Evolutionary conservation across 2,329 filamentous ascomycete genomes (phyloP), one percentile per base, ranked within the genome.

Genomic region (Xylariaceae sp.): DNA sequence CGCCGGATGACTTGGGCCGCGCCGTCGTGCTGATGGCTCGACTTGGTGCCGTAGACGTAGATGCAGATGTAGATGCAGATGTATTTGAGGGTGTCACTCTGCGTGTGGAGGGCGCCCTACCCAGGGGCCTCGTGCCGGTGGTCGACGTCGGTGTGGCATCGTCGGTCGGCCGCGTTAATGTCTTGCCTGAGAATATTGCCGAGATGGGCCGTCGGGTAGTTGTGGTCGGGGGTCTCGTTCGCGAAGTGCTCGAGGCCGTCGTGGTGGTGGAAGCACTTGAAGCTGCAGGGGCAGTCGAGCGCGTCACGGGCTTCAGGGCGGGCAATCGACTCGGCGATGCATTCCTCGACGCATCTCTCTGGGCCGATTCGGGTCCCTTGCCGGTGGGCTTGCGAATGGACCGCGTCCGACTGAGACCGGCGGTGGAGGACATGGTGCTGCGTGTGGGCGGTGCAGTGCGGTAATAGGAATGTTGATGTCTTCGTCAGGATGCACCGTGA

Each of bases 321-420:
- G 73, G 73, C 24, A 78, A 61, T 30, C 73, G 67, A 53, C 69
- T 78, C 2, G 74, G 73, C 9, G 74, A 77, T 15, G 50, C 54
- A 50, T 58, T 68, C 42, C 67, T 63, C 19, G 55, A 48, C 13
- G 39, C 44, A 35, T 48, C 42, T 36, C 39, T 48, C 29, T 50
- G 43, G 11, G n/a, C 37, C 32, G 41, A 33, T 41, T 34, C 47
- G 37, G 44, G 47, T 22, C 44, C 47, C 9, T 46, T 46, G 15
- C 41, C 30, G 3, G 57, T 52, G 15, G 65, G 71, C 44, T 71
- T 71, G 28, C 73, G 72, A 42, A 78, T 50, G 3, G 75, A 76
- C 15, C 72, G 67, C 22, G 72, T 64, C 39, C 74, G 68, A 39
- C 66, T 61, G 47, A 72, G 52, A 18, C 53, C 52, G n/a, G 49